Evolutionary conservation across 305 asterid genomes (phyloP), one percentile per base, ranked within the genome.

Genomic region (Withania somnifera): DNA sequence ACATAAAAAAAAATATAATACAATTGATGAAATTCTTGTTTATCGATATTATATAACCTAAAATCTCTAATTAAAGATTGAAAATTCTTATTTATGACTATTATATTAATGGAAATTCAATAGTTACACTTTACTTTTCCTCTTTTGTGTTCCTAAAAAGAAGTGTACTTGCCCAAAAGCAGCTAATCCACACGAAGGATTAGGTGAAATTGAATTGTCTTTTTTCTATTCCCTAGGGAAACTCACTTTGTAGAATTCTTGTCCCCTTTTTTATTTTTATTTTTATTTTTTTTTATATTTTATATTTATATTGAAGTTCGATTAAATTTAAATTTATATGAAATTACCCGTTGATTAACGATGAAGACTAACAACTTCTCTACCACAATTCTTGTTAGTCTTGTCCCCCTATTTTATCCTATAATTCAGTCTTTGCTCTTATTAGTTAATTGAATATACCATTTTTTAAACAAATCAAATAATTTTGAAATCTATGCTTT

Each of bases 241-340:
- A 56, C 34, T 40, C 42, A 24, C 22, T 63, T 40, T 79, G 53
- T 58, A 50, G 83, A 82, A 78, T 69, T 78, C 32, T 71, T 82
- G 87, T 85, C 84, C 63, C 83, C 51, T 53, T 45, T 60, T 64
- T 38, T 7, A 20, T n/a, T 53, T 40, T 34, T 34, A 34, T 34
- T 4, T 34, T 3, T 36, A 36, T n/a, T n/a, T n/a, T n/a, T n/a
- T n/a, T n/a, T n/a, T n/a, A n/a, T n/a, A n/a, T n/a, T n/a, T n/a
- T n/a, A n/a, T n/a, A n/a, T n/a, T n/a, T n/a, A n/a, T n/a, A n/a
- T n/a, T n/a, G n/a, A n/a, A n/a, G n/a, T n/a, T n/a, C n/a, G n/a
- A n/a, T n/a, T n/a, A n/a, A n/a, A n/a, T n/a, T n/a, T n/a, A n/a
- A n/a, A n/a, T n/a, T n/a, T n/a, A n/a, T n/a, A n/a, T n/a, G n/a